These are phyloP conservation scores for Orbilia quercus DNA, from an alignment of 2,329 filamentous ascomycete species.

Conservation along the genomic window DNA sequence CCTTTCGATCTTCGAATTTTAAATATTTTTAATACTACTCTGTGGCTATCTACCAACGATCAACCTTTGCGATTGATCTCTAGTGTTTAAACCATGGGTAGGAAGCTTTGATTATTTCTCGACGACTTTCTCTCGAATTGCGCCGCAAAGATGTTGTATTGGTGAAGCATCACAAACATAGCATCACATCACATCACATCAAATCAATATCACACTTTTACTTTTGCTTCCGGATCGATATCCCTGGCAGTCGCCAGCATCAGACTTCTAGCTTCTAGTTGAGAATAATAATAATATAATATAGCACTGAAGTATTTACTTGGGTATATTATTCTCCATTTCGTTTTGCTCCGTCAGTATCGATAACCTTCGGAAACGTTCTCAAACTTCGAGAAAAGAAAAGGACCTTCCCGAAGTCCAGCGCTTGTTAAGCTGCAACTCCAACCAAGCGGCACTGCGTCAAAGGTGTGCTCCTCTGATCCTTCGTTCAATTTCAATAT, in stretches of 20 bases:
- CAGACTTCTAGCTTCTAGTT: too few species aligned
- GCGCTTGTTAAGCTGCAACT: too few species aligned
- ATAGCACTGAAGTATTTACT: too few species aligned
- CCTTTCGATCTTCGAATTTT: background rate
- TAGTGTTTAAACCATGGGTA: background rate
- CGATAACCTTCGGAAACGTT: constrained; percentile 22
- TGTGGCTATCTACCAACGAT: constrained; percentile 27
- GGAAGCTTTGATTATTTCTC: constrained; percentile 2
- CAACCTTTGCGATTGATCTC: background rate
- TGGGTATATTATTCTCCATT: too few species aligned
- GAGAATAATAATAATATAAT: too few species aligned
- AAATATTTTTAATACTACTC: too few species aligned
- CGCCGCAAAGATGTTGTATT: background rate
- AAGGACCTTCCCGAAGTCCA: background rate
- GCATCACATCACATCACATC: background rate
- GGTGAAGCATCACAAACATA: background rate
- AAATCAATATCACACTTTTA: too few species aligned
- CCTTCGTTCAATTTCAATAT: background rate
- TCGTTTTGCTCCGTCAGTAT: too few species aligned
- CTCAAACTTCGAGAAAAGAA: constrained; percentile 8
- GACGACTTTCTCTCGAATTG: background rate
- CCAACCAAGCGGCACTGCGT: too few species aligned
- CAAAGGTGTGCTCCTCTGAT: background rate
- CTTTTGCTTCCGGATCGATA: too few species aligned
- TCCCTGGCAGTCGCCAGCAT: too few species aligned